These are phyloP conservation scores for Amylostereum areolatum DNA, from an alignment of 1,284 basidiomycete genomes.

Conservation along the genomic window DNA sequence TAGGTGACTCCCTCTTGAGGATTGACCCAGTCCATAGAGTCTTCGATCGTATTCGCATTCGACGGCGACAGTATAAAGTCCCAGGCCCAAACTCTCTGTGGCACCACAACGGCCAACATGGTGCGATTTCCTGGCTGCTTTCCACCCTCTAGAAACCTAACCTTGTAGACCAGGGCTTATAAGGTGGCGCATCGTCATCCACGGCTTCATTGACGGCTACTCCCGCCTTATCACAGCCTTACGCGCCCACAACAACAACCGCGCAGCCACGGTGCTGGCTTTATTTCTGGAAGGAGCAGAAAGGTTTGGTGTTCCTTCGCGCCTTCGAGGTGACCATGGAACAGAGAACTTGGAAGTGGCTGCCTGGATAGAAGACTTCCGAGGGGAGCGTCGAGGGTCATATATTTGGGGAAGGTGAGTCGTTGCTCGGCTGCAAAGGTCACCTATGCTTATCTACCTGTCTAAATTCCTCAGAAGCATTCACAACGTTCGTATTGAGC, in stretches of 20 bases:
- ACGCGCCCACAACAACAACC: conserved; percentile 23
- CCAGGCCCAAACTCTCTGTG: conserved; percentile 29
- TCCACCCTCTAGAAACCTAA: neutral
- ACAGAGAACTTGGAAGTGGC: conserved; percentile 27
- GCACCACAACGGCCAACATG: conserved; percentile 30
- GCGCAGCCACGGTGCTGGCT: conserved; percentile 21
- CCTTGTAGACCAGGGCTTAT: conserved; percentile 17
- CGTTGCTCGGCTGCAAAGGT: neutral
- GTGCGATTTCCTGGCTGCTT: conserved; percentile 10
- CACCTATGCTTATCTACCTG: neutral
- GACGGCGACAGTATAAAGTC: conserved; percentile 23
- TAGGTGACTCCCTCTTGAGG: conserved; percentile 15
- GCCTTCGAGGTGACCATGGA: conserved; percentile 27
- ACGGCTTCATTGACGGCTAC: conserved; percentile 30
- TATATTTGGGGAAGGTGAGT: conserved; percentile 19
- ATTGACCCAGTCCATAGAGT: conserved; percentile 19
- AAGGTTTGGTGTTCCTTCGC: conserved; percentile 20
- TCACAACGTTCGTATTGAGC: conserved; percentile 22
- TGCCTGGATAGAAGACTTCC: conserved; percentile 11
- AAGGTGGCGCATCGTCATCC: conserved; percentile 28
- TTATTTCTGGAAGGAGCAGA: conserved; percentile 19
- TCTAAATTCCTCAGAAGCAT: conserved; percentile 6
- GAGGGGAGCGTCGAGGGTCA: conserved; percentile 14
- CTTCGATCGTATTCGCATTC: conserved; percentile 19
- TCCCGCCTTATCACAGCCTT: conserved; percentile 24